Percentiles rank a stretch among this genome's conserved stretches.
These are phyloP conservation scores for Moesziomyces parantarcticus DNA, from an alignment of 1,284 basidiomycete genomes.

Conservation along the genomic window DNA sequence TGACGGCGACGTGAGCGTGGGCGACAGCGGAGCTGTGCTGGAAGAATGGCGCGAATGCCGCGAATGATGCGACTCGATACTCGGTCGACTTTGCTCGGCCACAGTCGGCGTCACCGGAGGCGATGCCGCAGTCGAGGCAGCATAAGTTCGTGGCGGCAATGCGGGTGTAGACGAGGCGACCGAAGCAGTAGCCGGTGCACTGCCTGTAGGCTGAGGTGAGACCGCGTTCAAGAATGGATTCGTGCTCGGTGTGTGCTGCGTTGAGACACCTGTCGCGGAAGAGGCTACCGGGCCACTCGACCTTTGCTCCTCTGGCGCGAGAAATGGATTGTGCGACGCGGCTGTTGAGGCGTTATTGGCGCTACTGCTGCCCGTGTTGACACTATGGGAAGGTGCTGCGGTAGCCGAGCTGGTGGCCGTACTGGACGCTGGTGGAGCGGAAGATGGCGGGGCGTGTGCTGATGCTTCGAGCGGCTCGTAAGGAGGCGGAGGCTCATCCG, in stretches of 20 bases:
- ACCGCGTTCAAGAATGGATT: conserved; percentile 25
- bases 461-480: conserved; percentile 22
- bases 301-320: conserved; percentile 15
- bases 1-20: conserved; percentile 11
- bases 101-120: background rate
- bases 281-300: background rate
- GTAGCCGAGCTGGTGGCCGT: background rate
- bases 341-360: background rate
- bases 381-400: background rate
- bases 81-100: conserved; percentile 13
- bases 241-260: conserved; percentile 7
- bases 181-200: background rate
- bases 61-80: conserved; percentile 36
- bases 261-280: background rate
- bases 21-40: conserved; percentile 1
- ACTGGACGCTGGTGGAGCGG: background rate
- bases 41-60: conserved; percentile 24
- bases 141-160: conserved; percentile 23
- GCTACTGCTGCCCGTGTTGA: background rate
- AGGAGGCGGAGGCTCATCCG: conserved; percentile 45
- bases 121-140: conserved; percentile 6
- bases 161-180: conserved; percentile 1
- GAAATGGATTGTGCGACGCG: conserved; percentile 28
- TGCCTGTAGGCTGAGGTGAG: conserved; percentile 12
- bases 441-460: background rate